Conservation (phyloP, 2,329 filamentous ascomycete species). For the Diaporthe citrichinensis region DNA sequence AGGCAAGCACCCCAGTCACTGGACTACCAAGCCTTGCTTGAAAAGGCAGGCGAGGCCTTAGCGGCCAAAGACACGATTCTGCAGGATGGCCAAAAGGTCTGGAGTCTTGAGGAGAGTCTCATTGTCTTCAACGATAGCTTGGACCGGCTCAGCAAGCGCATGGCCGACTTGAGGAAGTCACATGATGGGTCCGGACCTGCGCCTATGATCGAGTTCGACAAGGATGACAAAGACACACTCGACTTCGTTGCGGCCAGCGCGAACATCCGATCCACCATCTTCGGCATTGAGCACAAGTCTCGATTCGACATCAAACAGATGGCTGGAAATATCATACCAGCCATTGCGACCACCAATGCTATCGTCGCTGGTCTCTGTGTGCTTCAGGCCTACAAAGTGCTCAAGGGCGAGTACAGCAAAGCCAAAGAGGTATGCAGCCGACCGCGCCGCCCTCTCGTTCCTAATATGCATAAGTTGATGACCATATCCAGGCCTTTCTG, state of each 20-base stretch:
- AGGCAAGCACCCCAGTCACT: conserved; percentile 81
- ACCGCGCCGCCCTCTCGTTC: background rate
- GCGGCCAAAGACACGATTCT: conserved; percentile 68
- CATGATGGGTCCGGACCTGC: conserved; percentile 62
- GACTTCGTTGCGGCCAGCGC: conserved; percentile 94
- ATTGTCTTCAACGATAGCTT: conserved; percentile 90
- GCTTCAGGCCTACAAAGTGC: conserved; percentile 90
- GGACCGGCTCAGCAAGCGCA: conserved; percentile 79
- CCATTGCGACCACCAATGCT: conserved; percentile 97
- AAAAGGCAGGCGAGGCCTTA: conserved; percentile 64
- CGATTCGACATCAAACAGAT: conserved; percentile 99
- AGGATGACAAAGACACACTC: conserved; percentile 94
- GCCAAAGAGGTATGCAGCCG: conserved; percentile 76
- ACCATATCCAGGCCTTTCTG: conserved; percentile 76
- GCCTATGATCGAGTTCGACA: conserved; percentile 89
- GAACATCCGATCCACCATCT: conserved; percentile 90
- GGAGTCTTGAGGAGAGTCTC: conserved; percentile 88
- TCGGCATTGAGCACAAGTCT: conserved; percentile 88
- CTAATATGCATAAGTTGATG: conserved; percentile 9
- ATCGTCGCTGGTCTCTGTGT: conserved; percentile 95
- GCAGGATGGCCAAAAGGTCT: conserved; percentile 79
- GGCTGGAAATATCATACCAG: conserved; percentile 99
- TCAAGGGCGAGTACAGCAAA: conserved; percentile 78
- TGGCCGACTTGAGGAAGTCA: conserved; percentile 72
- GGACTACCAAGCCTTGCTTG: conserved; percentile 73